Evolutionary conservation across 176 grass and related monocot species (phyloP), one percentile per base, ranked within the genome.

Genomic region (Urochloa ruziziensis): DNA sequence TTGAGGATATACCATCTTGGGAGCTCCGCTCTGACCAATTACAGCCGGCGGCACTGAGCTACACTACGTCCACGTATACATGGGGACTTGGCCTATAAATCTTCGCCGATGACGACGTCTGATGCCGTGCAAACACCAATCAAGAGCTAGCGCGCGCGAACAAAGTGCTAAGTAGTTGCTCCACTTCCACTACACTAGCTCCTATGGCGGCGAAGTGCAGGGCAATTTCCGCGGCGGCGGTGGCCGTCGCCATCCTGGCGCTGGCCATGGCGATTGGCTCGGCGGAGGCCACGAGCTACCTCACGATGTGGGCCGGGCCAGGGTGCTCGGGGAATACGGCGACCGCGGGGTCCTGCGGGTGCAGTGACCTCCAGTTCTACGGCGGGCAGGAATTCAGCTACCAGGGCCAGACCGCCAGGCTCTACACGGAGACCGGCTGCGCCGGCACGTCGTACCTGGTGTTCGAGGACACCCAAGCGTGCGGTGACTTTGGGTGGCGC

Each of bases 301-400:
- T 86, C 43, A 73, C 67, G 16, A 30, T 24, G 24, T 86, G 84
- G 76, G 58, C 14, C 7, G 76, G 44, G 7, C 76, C 84, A 0
- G 84, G 33, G 12, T 86, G 67, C 76, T 3, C 17, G 2, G 85
- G 85, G 36, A 14, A 40, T 3, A 82, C 66, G 13, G 7, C 63
- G 15, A 85, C 14, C 39, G 25, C 25, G 23, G 85, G 78, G 29
- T 23, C 29, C 16, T 88, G 79, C 63, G 63, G 72, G 17, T 82
- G 63, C 86, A 88, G 29, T 54, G 8, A 67, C 46, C 25, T 82
- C 2, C 19, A 4, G 60, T 68, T n/a, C 47, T 29, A 54, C 19
- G 25, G 14, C 27, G 85, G 85, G 9, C 69, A 86, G 4, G 69
- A 81, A 69, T 86, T 86, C 77, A 19, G 65, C 69, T 86, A 66